These are phyloP conservation scores for Fragaria nilgerrensis DNA, from an alignment of 306 rosid species.

Conservation along the genomic window DNA sequence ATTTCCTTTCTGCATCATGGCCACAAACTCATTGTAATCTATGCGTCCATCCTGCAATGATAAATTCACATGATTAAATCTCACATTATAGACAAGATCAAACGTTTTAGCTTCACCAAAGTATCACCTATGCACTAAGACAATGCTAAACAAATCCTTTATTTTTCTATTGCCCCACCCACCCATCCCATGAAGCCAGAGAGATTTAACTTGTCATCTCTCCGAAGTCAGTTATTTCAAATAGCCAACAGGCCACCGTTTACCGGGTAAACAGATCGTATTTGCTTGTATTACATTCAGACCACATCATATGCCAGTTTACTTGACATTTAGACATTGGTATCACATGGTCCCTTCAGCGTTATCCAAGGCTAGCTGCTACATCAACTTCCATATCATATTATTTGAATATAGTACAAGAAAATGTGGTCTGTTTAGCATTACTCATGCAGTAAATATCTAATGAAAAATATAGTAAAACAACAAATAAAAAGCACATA, in stretches of 20 bases:
- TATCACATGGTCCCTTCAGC: not conserved
- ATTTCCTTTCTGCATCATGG: constrained; percentile 96
- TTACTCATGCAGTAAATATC: not conserved
- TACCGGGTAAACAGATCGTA: not conserved
- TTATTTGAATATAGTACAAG: not conserved
- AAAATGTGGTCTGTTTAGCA: not conserved
- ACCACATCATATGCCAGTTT: not conserved
- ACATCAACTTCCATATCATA: not conserved
- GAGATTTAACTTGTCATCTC: not conserved
- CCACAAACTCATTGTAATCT: constrained; percentile 94
- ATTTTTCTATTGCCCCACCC: not conserved
- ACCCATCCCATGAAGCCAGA: not conserved
- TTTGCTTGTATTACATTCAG: not conserved
- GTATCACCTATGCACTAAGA: not conserved
- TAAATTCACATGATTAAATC: not conserved
- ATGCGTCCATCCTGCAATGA: constrained; percentile 80
- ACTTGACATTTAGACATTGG: not conserved
- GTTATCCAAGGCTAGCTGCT: not conserved
- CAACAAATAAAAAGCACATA: not conserved
- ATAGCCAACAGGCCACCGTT: not conserved
- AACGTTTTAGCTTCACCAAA: not conserved
- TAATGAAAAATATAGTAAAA: not conserved
- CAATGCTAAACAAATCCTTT: not conserved
- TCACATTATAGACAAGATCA: constrained; percentile 6
- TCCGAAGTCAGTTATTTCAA: not conserved